Percentiles rank a stretch among this genome's conserved stretches.
Conservation (phyloP, 2,329 filamentous ascomycete species). For the Rugonectria rugulosa region DNA sequence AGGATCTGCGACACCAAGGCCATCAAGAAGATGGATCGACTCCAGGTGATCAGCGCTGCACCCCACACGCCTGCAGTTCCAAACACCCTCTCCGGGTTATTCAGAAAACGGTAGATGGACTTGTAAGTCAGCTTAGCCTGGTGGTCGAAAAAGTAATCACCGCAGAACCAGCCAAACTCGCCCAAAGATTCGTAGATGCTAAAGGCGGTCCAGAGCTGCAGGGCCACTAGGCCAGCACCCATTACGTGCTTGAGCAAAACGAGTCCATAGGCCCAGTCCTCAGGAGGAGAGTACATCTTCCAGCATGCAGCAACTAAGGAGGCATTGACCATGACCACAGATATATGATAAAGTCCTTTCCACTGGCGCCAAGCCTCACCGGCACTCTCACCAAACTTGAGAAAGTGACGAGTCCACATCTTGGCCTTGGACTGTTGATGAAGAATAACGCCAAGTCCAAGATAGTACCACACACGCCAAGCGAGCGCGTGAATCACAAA, state of each 20-base stretch:
- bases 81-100: slow-evolving; percentile 95
- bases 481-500: slow-evolving; percentile 82
- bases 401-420: slow-evolving; percentile 95
- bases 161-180: slow-evolving; percentile 99
- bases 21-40: slow-evolving; percentile 83
- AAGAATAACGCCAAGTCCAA: slow-evolving; percentile 86
- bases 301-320: slow-evolving; percentile 91
- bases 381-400: slow-evolving; percentile 92
- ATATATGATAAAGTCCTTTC: slow-evolving; percentile 95
- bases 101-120: slow-evolving; percentile 97
- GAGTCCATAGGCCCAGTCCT: slow-evolving; percentile 87
- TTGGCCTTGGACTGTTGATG: slow-evolving; percentile 88
- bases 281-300: slow-evolving; percentile 93
- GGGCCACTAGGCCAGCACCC: slow-evolving; percentile 78
- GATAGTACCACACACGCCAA: slow-evolving; percentile 92
- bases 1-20: slow-evolving; percentile 86
- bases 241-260: slow-evolving; percentile 87
- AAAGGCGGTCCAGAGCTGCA: slow-evolving; percentile 91
- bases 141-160: slow-evolving; percentile 97
- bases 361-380: slow-evolving; percentile 97
- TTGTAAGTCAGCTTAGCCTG: slow-evolving; percentile 90
- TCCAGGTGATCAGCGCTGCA: slow-evolving; percentile 91
- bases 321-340: slow-evolving; percentile 87
- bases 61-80: slow-evolving; percentile 97
- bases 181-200: slow-evolving; percentile 96